Conservation (phyloP, 2,329 filamentous ascomycete genomes). For the Epichloe hybrida region DNA sequence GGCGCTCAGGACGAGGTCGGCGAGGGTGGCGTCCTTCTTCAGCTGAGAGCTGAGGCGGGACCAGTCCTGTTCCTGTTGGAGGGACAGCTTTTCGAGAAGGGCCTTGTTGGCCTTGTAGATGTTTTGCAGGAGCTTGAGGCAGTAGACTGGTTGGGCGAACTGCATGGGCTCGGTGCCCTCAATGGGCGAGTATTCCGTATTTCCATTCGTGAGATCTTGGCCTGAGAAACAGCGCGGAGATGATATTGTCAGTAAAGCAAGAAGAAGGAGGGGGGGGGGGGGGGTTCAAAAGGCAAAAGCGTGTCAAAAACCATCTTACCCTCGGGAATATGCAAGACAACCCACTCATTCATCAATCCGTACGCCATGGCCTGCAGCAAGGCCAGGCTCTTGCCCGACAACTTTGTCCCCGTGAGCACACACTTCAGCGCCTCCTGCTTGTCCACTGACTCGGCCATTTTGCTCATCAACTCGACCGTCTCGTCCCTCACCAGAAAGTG, state of each 20-base stretch:
- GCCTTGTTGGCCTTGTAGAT: constrained; percentile 59
- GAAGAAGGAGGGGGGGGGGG: no score
- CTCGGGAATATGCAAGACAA: constrained; percentile 82
- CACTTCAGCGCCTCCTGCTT: constrained; percentile 44
- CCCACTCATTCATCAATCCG: constrained; percentile 71
- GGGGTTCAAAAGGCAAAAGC: no score
- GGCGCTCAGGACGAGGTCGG: constrained; percentile 55
- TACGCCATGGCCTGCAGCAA: constrained; percentile 73
- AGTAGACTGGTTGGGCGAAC: constrained; percentile 72
- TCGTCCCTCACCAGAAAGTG: constrained; percentile 67
- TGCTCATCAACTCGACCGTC: constrained; percentile 55
- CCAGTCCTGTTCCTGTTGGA: constrained; percentile 30
- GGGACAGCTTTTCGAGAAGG: constrained; percentile 41
- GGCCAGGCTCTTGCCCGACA: constrained; percentile 77
- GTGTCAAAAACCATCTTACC: constrained; percentile 38
- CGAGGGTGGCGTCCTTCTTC: constrained; percentile 47
- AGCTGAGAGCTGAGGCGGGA: constrained; percentile 25
- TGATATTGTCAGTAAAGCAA: background rate
- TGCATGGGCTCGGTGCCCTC: constrained; percentile 40
- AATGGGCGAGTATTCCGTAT: constrained; percentile 67
- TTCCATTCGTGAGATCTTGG: constrained; percentile 66
- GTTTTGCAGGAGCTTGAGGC: constrained; percentile 57
- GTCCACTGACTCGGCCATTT: constrained; percentile 41
- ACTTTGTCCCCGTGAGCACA: constrained; percentile 59
- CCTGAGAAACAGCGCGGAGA: constrained; percentile 23